Conservation (phyloP, 345 rosid genomes). For the Cochlearia excelsa region DNA sequence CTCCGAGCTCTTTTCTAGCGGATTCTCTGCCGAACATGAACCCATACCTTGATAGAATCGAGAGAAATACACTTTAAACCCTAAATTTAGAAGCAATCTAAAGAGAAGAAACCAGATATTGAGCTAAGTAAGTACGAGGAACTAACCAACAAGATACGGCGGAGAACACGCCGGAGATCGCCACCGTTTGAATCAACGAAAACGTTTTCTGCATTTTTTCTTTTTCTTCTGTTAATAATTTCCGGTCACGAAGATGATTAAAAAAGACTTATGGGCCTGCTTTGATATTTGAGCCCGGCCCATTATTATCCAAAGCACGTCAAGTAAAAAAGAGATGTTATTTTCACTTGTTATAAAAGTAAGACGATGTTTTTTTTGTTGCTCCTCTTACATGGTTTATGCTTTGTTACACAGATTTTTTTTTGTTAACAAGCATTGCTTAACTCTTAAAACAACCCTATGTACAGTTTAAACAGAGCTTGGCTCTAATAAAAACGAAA, state of each 20-base stretch:
- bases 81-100: background rate
- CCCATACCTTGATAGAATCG: slow-evolving; percentile 58
- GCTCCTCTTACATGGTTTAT: slow-evolving; percentile 27
- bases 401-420: slow-evolving; percentile 30
- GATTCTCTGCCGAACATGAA: slow-evolving; percentile 94
- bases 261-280: slow-evolving; percentile 12
- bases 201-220: slow-evolving; percentile 55
- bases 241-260: slow-evolving; percentile 1
- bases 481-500: slow-evolving; percentile 13
- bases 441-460: slow-evolving; percentile 33
- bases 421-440: slow-evolving; percentile 32
- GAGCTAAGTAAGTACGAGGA: background rate
- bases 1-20: slow-evolving; percentile 79
- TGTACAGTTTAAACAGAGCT: slow-evolving; percentile 32
- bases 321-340: background rate
- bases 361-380: slow-evolving; percentile 18
- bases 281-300: background rate
- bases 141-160: slow-evolving; percentile 70
- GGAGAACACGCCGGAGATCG: slow-evolving; percentile 77
- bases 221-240: background rate
- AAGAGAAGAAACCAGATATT: background rate
- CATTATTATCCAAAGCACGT: background rate
- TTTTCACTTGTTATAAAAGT: slow-evolving; percentile 16
- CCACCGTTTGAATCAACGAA: slow-evolving; percentile 68
- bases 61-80: slow-evolving; percentile 10